Base-by-base conservation (phyloP, 352 stramenopile species). In the Thraustotheca clavata region DNA sequence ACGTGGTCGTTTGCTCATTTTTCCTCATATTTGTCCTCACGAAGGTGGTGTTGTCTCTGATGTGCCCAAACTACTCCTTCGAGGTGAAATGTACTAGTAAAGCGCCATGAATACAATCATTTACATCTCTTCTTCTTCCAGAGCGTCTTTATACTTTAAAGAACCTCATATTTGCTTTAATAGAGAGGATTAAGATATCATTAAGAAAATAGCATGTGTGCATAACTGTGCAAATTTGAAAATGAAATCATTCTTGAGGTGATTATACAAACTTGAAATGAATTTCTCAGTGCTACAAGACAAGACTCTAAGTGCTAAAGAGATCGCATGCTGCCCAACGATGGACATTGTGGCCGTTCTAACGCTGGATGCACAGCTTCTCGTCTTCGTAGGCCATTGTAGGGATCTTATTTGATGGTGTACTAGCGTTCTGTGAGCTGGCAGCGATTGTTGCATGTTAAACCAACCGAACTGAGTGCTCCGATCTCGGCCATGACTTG, bases 261-360 rank as follows among this genome's bases (percentile, higher is more conserved):
- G n/a, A n/a, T n/a, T n/a, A n/a, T n/a, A n/a, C n/a, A n/a, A n/a
- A n/a, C n/a, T n/a, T n/a, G n/a, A n/a, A n/a, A 67, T 29, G 38
- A 70, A 73, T 49, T 91, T 87, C 54, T 76, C 78, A 54, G 68
- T 83, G 71, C 72, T 93, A 48, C 81, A 89, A 62, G 81, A 90
- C n/a, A 86, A 87, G 57, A 87, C 75, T 39, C 75, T 85, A 62
- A 71, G 69, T 46, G 80, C 81, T 14, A 57, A 71, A 16, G 67
- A 63, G 0, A 60, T 93, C 1, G 66, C 57, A 12, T 90, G 80
- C 49, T 90, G 83, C 27, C 79, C 83, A 11, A 83, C 77, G 8
- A 93, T 93, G 84, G 84, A 91, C 62, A 72, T 91, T 26, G 49
- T 93, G 29, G 83, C 82, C 2, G 65, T 91, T 14, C 62, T 91